phyloP scores from a whole-genome alignment of 768 basidiomycete genomes.

The Gloeopeniophorella convolvens region DNA sequence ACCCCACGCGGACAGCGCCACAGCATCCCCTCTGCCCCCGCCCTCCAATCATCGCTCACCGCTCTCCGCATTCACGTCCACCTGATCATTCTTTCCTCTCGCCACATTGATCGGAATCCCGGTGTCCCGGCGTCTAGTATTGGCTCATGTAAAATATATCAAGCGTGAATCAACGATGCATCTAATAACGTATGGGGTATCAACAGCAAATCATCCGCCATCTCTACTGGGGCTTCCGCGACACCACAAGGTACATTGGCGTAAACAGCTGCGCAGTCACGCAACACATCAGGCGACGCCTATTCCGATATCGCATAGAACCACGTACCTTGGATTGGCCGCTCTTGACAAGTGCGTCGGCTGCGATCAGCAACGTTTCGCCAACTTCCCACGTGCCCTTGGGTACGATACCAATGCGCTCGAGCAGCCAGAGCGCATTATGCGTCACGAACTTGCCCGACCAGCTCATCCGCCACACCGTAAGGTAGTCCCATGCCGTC shows the following conservation, averaged over 20 bases:
- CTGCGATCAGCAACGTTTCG: constrained; percentile 83
- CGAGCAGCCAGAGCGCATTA: constrained; percentile 67
- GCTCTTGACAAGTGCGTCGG: constrained; percentile 69
- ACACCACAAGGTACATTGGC: constrained; percentile 73
- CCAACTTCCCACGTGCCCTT: constrained; percentile 91
- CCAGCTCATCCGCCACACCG: constrained; percentile 86
- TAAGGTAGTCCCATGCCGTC: constrained; percentile 86
- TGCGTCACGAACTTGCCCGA: constrained; percentile 82
- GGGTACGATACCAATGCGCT: constrained; percentile 73
- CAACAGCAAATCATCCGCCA: background rate
- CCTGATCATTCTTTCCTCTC: no score
- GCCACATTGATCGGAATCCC: no score
- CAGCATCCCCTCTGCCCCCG: no score
- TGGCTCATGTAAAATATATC: background rate
- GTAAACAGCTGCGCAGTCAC: constrained; percentile 70
- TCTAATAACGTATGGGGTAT: background rate
- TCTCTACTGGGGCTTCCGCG: constrained; percentile 13
- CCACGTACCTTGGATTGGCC: constrained; percentile 74
- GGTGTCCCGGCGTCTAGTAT: no score
- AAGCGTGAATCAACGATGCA: background rate
- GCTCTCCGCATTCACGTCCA: no score
- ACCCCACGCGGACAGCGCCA: no score
- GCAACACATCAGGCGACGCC: background rate
- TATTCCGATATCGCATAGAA: background rate
- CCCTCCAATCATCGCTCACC: no score